phyloP scores from a whole-genome alignment of 2,329 filamentous ascomycete genomes.

The Alternaria tenuissima region DNA sequence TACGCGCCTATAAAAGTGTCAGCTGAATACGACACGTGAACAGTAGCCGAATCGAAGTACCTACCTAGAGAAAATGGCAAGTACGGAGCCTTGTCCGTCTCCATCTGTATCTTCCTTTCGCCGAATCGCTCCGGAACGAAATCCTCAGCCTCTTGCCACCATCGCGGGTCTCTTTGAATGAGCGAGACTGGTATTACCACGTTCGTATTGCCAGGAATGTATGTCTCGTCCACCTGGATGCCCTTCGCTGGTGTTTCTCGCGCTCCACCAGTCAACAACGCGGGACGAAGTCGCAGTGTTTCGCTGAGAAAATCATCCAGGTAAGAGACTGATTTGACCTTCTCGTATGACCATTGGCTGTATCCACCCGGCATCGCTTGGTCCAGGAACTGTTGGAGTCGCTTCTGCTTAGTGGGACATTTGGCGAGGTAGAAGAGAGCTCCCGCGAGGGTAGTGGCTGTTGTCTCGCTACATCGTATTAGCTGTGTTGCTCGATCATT shows the following conservation, averaged over 20 bases:
- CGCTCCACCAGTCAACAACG: slow-evolving; percentile 46
- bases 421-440: slow-evolving; percentile 47
- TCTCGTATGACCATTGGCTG: slow-evolving; percentile 42
- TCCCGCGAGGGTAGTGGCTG: slow-evolving; percentile 39
- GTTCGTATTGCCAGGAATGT: slow-evolving; percentile 24
- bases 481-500: not conserved
- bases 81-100: slow-evolving; percentile 26
- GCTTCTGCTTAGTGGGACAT: slow-evolving; percentile 36
- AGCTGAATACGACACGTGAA: not conserved
- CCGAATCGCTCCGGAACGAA: slow-evolving; percentile 31
- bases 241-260: slow-evolving; percentile 52
- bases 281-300: slow-evolving; percentile 52
- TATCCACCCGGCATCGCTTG: slow-evolving; percentile 33
- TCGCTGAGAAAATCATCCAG: slow-evolving; percentile 48
- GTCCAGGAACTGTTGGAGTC: slow-evolving; percentile 45
- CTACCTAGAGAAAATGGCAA: slow-evolving; percentile 26
- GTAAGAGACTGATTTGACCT: slow-evolving; percentile 36
- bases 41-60: not conserved
- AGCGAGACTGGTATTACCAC: slow-evolving; percentile 17
- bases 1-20: slow-evolving; percentile 20
- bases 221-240: slow-evolving; percentile 30
- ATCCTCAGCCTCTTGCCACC: slow-evolving; percentile 19
- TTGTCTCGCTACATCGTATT: slow-evolving; percentile 45
- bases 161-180: slow-evolving; percentile 23
- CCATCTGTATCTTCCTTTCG: slow-evolving; percentile 25